Percentiles rank a stretch among this genome's conserved stretches.
These are phyloP conservation scores for Aspergillus funiculosus DNA, from an alignment of 495 filamentous ascomycete species.

Conservation along the genomic window DNA sequence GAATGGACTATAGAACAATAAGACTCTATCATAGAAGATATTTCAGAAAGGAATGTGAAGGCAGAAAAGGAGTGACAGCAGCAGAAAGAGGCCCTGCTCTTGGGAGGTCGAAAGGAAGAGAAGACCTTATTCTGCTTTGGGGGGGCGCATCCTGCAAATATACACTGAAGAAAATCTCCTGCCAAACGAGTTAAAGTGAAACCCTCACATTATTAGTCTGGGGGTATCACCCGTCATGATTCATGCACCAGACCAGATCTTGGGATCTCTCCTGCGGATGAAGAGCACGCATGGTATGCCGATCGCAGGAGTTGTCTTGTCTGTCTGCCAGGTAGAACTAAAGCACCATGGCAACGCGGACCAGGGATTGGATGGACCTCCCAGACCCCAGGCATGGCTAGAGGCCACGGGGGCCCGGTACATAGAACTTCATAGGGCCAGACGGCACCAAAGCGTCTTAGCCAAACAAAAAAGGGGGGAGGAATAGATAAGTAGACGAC, in stretches of 20 bases:
- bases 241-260: slow-evolving; percentile 32
- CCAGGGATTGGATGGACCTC: not conserved
- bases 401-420: too few relatives aligned
- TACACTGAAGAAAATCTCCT: not conserved
- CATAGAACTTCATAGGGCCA: too few relatives aligned
- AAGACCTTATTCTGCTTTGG: not conserved
- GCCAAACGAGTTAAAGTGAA: too few relatives aligned
- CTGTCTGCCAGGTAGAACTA: not conserved
- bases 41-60: slow-evolving; percentile 1
- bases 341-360: not conserved
- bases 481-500: too few relatives aligned
- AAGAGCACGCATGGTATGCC: slow-evolving; percentile 12
- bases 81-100: not conserved
- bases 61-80: slow-evolving; percentile 11
- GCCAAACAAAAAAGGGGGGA: too few relatives aligned
- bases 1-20: too few relatives aligned
- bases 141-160: not conserved
- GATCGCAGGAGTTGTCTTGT: not conserved
- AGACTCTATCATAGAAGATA: too few relatives aligned
- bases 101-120: not conserved
- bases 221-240: slow-evolving; percentile 17
- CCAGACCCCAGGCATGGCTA: too few relatives aligned
- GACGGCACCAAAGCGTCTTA: too few relatives aligned
- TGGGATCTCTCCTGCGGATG: slow-evolving; percentile 21
- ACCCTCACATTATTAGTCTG: slow-evolving; percentile 12